These are phyloP conservation scores for Aspergillus sergii DNA, from an alignment of 2,329 filamentous ascomycete genomes.

Conservation along the genomic window DNA sequence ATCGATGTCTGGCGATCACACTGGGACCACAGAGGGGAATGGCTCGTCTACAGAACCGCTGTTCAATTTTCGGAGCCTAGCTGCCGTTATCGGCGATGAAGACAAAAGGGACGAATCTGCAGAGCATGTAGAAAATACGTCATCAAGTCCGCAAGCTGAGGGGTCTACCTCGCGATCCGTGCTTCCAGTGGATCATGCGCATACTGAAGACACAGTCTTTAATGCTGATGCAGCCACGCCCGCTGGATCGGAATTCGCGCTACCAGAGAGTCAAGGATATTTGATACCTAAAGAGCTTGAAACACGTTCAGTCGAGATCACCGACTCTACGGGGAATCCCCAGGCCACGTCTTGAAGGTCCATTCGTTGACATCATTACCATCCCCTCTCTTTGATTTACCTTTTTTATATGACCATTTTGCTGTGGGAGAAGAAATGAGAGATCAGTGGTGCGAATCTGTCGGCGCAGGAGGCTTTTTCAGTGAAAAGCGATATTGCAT, in stretches of 20 bases:
- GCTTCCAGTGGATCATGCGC: slow-evolving; percentile 19
- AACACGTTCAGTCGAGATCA: slow-evolving; percentile 39
- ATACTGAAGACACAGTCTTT: slow-evolving; percentile 10
- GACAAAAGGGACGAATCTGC: slow-evolving; percentile 48
- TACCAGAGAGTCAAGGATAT: slow-evolving; percentile 21
- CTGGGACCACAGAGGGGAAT: slow-evolving; percentile 51
- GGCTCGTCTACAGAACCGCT: slow-evolving; percentile 69
- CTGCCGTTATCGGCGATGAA: slow-evolving; percentile 76
- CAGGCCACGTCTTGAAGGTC: slow-evolving; percentile 31
- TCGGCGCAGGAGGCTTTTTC: slow-evolving; percentile 3
- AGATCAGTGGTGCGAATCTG: background rate
- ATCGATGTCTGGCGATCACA: slow-evolving; percentile 49
- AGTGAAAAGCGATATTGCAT: slow-evolving; percentile 5
- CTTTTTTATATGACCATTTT: background rate
- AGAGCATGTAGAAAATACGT: slow-evolving; percentile 42
- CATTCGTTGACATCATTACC: background rate
- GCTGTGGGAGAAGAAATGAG: background rate
- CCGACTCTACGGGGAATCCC: slow-evolving; percentile 23
- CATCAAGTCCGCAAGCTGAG: slow-evolving; percentile 21
- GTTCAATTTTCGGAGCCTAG: slow-evolving; percentile 89
- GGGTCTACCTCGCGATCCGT: slow-evolving; percentile 24
- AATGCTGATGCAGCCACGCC: slow-evolving; percentile 11
- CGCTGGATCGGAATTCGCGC: slow-evolving; percentile 12
- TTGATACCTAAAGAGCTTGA: slow-evolving; percentile 40
- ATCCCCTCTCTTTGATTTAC: slow-evolving; percentile 1